Base-by-base conservation (phyloP, 305 asterid genomes). In the Lippia alba region DNA sequence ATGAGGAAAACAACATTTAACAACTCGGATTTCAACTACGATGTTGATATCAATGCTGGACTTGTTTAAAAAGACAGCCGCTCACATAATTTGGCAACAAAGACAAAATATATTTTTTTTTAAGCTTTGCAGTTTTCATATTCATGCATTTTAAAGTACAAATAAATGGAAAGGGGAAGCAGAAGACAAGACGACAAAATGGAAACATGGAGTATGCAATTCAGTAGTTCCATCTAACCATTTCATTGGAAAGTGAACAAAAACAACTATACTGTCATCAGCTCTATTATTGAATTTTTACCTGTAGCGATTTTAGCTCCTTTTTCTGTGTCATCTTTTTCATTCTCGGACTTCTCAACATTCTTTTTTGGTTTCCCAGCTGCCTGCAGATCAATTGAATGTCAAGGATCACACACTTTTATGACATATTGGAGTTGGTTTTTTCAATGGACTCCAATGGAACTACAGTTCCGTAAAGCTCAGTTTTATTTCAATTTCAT, bases 301-400 rank as follows among this genome's bases (percentile, higher is more conserved):
- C 97, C 87, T 10, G 79, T 34, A 55, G 81, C 61, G 16, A 68
- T 70, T 70, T 79, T 82, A 74, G 73, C 71, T 67, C 34, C 91
- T 58, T 72, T 65, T 55, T 72, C 84, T 61, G 73, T 58, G 24
- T 68, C 53, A 44, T 74, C 62, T 40, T 83, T 73, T 63, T 71
- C 91, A 70, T 59, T 74, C 73, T 84, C 85, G 45, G 75, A 46
- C 74, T 74, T 76, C 63, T 83, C 82, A 66, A 66, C 77, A 59
- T 74, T 78, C 86, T 82, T 89, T 74, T 79, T 88, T 5, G 81
- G 71, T 80, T 86, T 89, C 71, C 99, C 99, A 69, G 96, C 93
- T 73, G 97, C 92, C 99, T 94, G 92, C 79, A 78, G 71, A 73
- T 71, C 64, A 65, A 64, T 62, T 46, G 20, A 66, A 62, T 39